Base-by-base conservation (phyloP, 2,329 filamentous ascomycete genomes). In the Trichophyton schoenleinii region DNA sequence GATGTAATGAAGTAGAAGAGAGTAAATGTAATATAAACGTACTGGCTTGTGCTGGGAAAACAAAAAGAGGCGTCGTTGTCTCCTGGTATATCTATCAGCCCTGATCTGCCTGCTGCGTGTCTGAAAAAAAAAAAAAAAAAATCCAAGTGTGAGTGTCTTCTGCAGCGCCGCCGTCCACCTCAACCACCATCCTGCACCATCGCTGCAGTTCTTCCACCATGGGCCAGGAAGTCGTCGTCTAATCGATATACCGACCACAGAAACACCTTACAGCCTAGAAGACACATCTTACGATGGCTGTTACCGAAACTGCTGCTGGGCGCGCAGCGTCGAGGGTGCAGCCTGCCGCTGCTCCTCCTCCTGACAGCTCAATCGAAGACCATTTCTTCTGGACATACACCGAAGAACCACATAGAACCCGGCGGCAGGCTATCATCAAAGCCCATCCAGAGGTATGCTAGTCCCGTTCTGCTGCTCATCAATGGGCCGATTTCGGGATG, bases 321-420 rank as follows among this genome's bases (percentile, higher is more conserved):
- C 49, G 49, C 3, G 11, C 49, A 9, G 11, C 22, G 46, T 28
- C 46, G 28, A 18, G n/a, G 49, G 49, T 8, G 22, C 18, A 53
- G 22, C 13, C 28, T 25, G 22, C 4, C 13, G 31, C 49, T 36
- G 38, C 28, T 58, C 62, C 70, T 55, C 70, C 72, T 58, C 70
- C 72, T 38, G 67, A 70, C 52, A 60, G 65, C 36, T 66, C 70
- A 3, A 70, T 72, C 6, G 75, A 77, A 15, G 77, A 85, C 64
- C 81, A 86, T 73, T 97, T 97, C 81, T 96, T 95, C 78, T 97
- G 95, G 94, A 96, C 94, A 46, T 97, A 99, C 73, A 96, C 94
- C 8, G 94, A 99, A 74, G 94, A 99, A 77, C 94, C 94, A 64
- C 94, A 99, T 76, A 85, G 91, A 67, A 94, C 92, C 36, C 82